phyloP scores from a whole-genome alignment of 768 basidiomycete species.

The Suillus clintonianus region DNA sequence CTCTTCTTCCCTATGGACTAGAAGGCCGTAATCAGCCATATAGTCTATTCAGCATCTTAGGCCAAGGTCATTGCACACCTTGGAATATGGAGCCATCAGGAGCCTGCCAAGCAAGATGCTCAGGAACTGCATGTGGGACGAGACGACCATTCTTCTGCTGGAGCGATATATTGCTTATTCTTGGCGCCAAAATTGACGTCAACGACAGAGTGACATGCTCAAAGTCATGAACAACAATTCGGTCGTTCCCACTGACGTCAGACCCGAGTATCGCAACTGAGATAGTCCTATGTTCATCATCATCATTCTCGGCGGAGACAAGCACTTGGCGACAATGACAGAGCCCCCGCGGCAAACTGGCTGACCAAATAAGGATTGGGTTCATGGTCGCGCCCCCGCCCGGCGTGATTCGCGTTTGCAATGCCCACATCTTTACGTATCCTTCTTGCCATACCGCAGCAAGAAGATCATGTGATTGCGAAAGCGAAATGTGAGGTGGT shows the following conservation, averaged over 20 bases:
- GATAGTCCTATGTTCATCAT: conserved; percentile 3
- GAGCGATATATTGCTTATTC: conserved; percentile 19
- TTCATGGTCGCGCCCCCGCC: conserved; percentile 62
- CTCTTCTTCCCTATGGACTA: conserved; percentile 16
- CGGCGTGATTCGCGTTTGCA: conserved; percentile 62
- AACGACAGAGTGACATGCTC: not conserved
- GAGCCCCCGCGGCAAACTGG: conserved; percentile 13
- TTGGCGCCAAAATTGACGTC: not conserved
- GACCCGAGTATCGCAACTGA: conserved; percentile 45
- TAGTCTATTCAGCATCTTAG: conserved; percentile 3
- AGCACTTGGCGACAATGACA: conserved; percentile 32
- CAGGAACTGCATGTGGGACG: conserved; percentile 22
- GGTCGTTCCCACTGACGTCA: conserved; percentile 30
- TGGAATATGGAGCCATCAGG: conserved; percentile 48
- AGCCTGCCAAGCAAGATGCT: conserved; percentile 43
- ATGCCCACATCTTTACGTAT: conserved; percentile 64
- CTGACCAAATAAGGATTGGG: conserved; percentile 44
- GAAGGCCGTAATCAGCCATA: conserved; percentile 1
- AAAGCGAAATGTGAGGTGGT: conserved; percentile 71
- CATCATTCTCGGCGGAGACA: conserved; percentile 12
- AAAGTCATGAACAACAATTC: conserved; percentile 29
- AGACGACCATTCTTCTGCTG: conserved; percentile 51
- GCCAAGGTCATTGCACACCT: conserved; percentile 33
- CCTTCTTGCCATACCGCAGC: conserved; percentile 75
- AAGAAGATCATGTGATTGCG: conserved; percentile 54